Evolutionary conservation across 257 asterid species (phyloP), one percentile per base, ranked within the genome.

Genomic region (Solanum bulbocastanum): DNA sequence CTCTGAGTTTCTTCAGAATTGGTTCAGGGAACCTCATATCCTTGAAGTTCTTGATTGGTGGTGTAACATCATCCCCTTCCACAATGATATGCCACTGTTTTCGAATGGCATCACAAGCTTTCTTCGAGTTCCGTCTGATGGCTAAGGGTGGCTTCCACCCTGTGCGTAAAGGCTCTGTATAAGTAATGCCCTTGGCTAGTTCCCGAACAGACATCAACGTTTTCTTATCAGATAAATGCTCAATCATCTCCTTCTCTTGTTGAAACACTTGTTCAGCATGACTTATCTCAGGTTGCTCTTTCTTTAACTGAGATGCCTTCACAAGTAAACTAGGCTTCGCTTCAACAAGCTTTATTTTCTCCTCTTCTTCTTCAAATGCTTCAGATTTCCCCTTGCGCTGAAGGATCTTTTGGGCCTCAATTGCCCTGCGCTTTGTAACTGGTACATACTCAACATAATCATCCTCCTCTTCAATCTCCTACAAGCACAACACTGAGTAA

Each of bases 21-120:
- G 99, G 96, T 37, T 95, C 98, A 5, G 99, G 99, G 89, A 96
- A 95, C 81, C 97, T 91, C 98, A 96, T 95, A 81, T 96, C 99
- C 90, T 92, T 95, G 71, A 96, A 96, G 84, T 91, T 93, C 91
- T 94, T 96, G 60, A 96, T 96, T 8, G 98, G 98, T 10, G 99
- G 95, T 22, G 97, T 96, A 52, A 95, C 90, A 75, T 96, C 99
- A 14, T 94, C 96, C 15, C 99, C 99, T 40, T 93, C 95, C 40
- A 95, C 98, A 69, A 95, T 92, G 78, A 96, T 94, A 87, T 95
- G 99, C 99, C 99, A 95, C 90, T 95, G 98, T 90, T 91, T 95
- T 56, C 98, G 91, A 33, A 95, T 90, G 66, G 90, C 89, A 90
- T 93, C 99, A 88, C 97, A 90, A 46, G 95, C 95, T 91, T 94